Conservation (phyloP, 495 filamentous ascomycete species). For the Xylaria scruposa region DNA sequence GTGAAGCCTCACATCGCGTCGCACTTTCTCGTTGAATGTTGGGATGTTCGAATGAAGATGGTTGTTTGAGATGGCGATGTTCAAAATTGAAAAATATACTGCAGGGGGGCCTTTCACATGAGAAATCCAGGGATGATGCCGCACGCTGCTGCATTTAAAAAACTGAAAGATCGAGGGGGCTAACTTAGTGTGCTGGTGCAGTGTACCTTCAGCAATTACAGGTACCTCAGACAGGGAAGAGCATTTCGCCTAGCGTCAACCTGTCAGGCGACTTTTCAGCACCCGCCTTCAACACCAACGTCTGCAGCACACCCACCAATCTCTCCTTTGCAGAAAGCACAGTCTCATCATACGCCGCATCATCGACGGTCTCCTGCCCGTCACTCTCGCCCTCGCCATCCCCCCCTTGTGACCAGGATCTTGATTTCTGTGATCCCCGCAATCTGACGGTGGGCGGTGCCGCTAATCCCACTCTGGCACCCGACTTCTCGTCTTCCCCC, state of each 20-base stretch:
- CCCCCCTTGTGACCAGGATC: slow-evolving; percentile 67
- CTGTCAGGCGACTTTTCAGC: slow-evolving; percentile 66
- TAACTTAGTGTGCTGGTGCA: slow-evolving; percentile 53
- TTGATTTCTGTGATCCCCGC: slow-evolving; percentile 92
- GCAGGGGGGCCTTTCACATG: neutral
- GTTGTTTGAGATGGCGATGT: neutral
- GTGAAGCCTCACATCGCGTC: neutral
- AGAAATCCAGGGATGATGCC: neutral
- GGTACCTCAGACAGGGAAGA: slow-evolving; percentile 39
- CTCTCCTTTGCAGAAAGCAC: slow-evolving; percentile 23
- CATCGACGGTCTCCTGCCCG: slow-evolving; percentile 65
- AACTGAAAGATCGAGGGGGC: slow-evolving; percentile 32
- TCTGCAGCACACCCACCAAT: slow-evolving; percentile 36
- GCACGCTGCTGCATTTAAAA: slow-evolving; percentile 15
- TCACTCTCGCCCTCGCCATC: slow-evolving; percentile 85
- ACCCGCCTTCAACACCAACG: slow-evolving; percentile 24
- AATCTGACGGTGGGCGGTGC: slow-evolving; percentile 80
- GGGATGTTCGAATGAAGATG: neutral
- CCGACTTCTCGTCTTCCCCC: slow-evolving; percentile 66
- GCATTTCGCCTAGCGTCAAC: slow-evolving; percentile 66
- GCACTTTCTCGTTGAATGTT: neutral
- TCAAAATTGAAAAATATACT: neutral
- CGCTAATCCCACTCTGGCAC: slow-evolving; percentile 55
- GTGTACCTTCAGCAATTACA: slow-evolving; percentile 75
- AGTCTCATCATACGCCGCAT: slow-evolving; percentile 9